Evolutionary conservation across 768 basidiomycete genomes (phyloP), one percentile per base, ranked within the genome.

Genomic region (Boletus eberwhitei): DNA sequence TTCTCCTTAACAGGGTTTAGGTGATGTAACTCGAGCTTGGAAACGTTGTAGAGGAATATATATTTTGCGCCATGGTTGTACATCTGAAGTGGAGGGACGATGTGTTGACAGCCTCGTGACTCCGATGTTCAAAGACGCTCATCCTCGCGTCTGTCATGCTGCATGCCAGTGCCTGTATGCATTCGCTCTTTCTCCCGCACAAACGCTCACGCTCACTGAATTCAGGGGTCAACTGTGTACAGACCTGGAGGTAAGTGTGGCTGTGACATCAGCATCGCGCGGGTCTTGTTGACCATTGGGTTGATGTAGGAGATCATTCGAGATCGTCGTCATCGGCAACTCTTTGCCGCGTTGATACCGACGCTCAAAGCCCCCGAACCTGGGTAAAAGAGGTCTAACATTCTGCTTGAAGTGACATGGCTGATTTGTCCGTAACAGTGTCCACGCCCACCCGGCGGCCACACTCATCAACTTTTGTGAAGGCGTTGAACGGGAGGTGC

Each of bases 381-480:
- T 37, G 73, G 87, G 88, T 87, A 58, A 41, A 74, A 63, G 24
- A 44, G 11, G 24, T 24, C 24, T 24, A 4, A 24, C 16, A 8
- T 17, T 5, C 17, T 31, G 6, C 26, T 22, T 39, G 13, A 17
- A 22, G 36, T 41, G 59, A 50, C 45, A 39, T 29, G 26, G 26
- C 53, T 57, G 9, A 52, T 39, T 34, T 6, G 49, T 50, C 14
- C 17, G 19, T 35, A 50, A 34, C 60, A 93, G 92, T 24, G 90
- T 94, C 0, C 91, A 93, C 57, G 79, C 90, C 0, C 92, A 95
- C 63, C 89, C 93, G 2, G 90, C 91, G 0, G 87, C 92, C 0
- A 91, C 91, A 0, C 76, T 94, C 22, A 91, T 93, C 68, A 95
- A 94, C 67, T 93, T 93, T 73, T 94, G 91, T 68, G 88, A 93